phyloP scores from a whole-genome alignment of 23 red algal genomes.

The Gracilaria vermiculophylla region DNA sequence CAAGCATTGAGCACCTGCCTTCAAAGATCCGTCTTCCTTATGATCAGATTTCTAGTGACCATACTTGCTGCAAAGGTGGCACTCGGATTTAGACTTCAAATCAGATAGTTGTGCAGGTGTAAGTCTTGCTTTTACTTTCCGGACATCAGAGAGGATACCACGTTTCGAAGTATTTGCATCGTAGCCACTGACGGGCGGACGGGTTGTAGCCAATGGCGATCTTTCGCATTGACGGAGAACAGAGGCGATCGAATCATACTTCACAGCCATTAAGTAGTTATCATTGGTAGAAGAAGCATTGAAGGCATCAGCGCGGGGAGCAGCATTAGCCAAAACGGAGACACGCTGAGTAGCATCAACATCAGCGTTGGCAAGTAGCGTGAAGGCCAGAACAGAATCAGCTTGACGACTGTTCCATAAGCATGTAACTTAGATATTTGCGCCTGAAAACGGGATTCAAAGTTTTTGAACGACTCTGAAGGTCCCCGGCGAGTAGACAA shows the following conservation, averaged over 20 bases:
- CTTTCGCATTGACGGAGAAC: slow-evolving; percentile 21
- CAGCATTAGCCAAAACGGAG: background rate
- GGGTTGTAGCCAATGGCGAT: background rate
- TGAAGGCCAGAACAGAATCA: slow-evolving; percentile 23
- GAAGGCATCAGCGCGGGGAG: background rate
- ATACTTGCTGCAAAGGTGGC: background rate
- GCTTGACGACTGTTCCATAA: background rate
- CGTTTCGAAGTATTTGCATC: background rate
- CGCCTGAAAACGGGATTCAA: too few species aligned
- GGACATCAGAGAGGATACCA: too few species aligned
- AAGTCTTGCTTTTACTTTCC: background rate
- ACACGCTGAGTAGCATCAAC: slow-evolving; percentile 25
- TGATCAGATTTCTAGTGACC: background rate
- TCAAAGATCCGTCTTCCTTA: background rate
- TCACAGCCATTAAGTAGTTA: slow-evolving; percentile 2
- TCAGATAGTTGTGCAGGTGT: background rate
- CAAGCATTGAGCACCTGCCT: background rate
- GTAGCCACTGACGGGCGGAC: background rate
- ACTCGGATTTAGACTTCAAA: slow-evolving; percentile 16
- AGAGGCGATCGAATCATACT: slow-evolving; percentile 1
- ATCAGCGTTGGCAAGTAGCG: background rate
- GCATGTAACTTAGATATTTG: too few species aligned
- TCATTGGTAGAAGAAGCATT: background rate
- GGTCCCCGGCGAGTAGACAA: too few species aligned
- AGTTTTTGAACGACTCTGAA: too few species aligned